phyloP scores from a whole-genome alignment of 805 yeast genomes.

The Yarrowia sp. region DNA sequence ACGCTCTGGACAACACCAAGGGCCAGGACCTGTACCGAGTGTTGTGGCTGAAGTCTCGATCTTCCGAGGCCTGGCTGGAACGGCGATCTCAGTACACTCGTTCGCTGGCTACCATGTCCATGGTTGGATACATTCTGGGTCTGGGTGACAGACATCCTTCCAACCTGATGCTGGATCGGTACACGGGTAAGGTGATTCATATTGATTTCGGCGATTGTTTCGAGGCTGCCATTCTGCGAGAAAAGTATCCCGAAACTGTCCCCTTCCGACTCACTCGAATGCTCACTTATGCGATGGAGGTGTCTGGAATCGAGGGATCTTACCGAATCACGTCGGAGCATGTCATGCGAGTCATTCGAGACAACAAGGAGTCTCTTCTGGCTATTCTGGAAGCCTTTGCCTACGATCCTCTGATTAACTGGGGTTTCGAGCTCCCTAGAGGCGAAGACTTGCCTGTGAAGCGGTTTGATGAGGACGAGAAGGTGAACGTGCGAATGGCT shows the following conservation, averaged over 20 bases:
- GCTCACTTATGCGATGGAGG: constrained; percentile 99
- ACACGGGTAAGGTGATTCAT: constrained; percentile 94
- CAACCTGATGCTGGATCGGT: constrained; percentile 90
- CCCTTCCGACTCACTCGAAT: constrained; percentile 96
- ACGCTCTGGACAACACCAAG: constrained; percentile 91
- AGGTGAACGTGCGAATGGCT: constrained; percentile 77
- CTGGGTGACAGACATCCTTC: constrained; percentile 98
- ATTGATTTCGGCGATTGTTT: constrained; percentile 99
- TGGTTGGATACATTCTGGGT: constrained; percentile 97
- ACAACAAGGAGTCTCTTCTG: constrained; percentile 94
- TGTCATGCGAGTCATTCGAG: constrained; percentile 93
- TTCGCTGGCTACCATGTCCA: constrained; percentile 97
- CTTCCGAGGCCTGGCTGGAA: constrained; percentile 97
- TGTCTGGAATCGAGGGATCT: constrained; percentile 97
- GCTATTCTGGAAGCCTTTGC: constrained; percentile 98
- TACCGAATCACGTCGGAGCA: constrained; percentile 96
- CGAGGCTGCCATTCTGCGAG: constrained; percentile 95
- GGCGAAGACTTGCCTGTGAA: constrained; percentile 43
- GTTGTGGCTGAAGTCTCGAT: constrained; percentile 92
- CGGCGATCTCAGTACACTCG: constrained; percentile 95
- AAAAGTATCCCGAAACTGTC: constrained; percentile 96
- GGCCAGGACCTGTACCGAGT: constrained; percentile 97
- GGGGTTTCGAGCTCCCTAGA: constrained; percentile 94
- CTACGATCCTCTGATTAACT: constrained; percentile 95
- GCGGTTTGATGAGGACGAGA: constrained; percentile 68